Evolutionary conservation across 768 basidiomycete species (phyloP), one percentile per base, ranked within the genome.

Genomic region (Pleurotus platypus): DNA sequence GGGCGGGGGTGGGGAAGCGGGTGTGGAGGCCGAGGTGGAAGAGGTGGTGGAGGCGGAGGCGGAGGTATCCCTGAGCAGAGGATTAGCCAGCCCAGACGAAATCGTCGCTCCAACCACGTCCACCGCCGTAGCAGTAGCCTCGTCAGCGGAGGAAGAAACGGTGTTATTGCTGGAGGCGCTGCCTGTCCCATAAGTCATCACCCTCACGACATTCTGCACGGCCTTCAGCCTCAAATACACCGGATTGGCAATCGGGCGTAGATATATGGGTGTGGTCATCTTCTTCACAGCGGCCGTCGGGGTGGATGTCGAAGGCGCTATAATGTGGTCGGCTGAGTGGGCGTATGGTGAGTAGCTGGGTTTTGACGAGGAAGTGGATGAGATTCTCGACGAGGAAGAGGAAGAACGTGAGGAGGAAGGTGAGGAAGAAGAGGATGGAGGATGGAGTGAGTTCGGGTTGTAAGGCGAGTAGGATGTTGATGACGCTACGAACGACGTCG

Each of bases 171-270:
- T 35, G 7, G 30, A 3, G 30, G 30, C 30, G 9, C 9, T 30
- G 15, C 71, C 76, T 11, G 74, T 70, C 2, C 79, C 80, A 60
- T 79, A 79, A 78, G 79, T 80, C 58, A 67, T 63, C 60, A 72
- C 66, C n/a, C 72, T 78, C 3, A 81, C 73, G 7, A 80, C 66
- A 62, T 86, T 86, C 63, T 82, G 79, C 63, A 86, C 68, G n/a
- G 87, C 87, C 65, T 75, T 77, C 42, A 88, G 64, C 3, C 85
- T 73, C 50, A 88, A 72, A 58, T 80, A 74, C 45, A 80, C 74
- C 5, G 85, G 85, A 62, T 89, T 89, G 54, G 80, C 72, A 4
- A 87, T 76, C 2, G 80, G 80, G 6, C 87, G 75, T 61, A 81
- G 5, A 42, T 54, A 54, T 12, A 24, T 42, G 27, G 55, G 46